phyloP scores from a whole-genome alignment of 768 basidiomycete species.

The Rhizopogon vesiculosus region DNA sequence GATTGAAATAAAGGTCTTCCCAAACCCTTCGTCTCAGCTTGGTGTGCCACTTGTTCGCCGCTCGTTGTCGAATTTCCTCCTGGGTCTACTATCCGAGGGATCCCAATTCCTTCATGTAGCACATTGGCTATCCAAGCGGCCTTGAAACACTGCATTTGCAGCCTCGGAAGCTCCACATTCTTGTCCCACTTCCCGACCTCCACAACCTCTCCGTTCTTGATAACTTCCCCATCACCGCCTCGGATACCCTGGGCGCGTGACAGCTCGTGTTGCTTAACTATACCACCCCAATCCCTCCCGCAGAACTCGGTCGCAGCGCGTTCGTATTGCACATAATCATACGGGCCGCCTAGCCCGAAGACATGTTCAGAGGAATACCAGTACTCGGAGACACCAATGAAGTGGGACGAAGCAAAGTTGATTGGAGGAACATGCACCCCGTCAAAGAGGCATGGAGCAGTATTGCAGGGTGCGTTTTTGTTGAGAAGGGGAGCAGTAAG shows the following conservation, averaged over 20 bases:
- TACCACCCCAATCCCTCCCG: slow-evolving; percentile 68
- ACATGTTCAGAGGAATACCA: slow-evolving; percentile 99
- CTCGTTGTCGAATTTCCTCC: slow-evolving; percentile 73
- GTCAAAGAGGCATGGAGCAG: slow-evolving; percentile 87
- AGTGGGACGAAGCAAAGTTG: slow-evolving; percentile 88
- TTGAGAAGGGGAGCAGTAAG: slow-evolving; percentile 77
- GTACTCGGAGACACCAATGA: slow-evolving; percentile 97
- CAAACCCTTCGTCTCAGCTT: slow-evolving; percentile 81
- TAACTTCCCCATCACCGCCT: slow-evolving; percentile 64
- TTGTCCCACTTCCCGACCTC: slow-evolving; percentile 65
- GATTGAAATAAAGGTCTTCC: slow-evolving; percentile 86
- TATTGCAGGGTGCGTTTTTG: slow-evolving; percentile 76
- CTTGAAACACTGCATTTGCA: slow-evolving; percentile 99
- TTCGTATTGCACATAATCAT: slow-evolving; percentile 96
- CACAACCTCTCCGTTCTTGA: slow-evolving; percentile 55
- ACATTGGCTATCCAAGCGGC: slow-evolving; percentile 98
- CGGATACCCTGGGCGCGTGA: slow-evolving; percentile 44
- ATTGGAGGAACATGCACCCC: slow-evolving; percentile 92
- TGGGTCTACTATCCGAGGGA: slow-evolving; percentile 86
- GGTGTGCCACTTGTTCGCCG: slow-evolving; percentile 64
- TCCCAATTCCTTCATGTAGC: slow-evolving; percentile 91
- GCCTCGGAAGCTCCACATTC: slow-evolving; percentile 73
- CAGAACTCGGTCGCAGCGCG: slow-evolving; percentile 89
- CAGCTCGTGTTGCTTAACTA: slow-evolving; percentile 59
- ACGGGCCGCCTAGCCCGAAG: slow-evolving; percentile 90